Percentiles rank a stretch among this genome's conserved stretches.
Evolutionary conservation across 2,329 filamentous ascomycete genomes (phyloP).

Genomic region (Curvularia sp.): DNA sequence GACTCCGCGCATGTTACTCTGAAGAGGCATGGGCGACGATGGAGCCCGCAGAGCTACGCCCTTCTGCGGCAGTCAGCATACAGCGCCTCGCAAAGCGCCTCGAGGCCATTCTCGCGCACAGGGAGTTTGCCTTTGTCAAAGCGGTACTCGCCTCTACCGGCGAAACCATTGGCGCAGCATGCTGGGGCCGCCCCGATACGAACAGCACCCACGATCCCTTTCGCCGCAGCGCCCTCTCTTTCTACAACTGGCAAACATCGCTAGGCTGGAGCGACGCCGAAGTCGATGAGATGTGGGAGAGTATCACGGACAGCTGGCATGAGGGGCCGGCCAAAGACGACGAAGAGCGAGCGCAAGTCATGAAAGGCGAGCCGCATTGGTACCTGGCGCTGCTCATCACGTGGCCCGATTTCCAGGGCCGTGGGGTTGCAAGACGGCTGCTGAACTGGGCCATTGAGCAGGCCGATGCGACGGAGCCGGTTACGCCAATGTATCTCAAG

Average conservation of each 20-base stretch:
- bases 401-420: constrained; percentile 41
- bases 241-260: constrained; percentile 32
- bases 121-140: constrained; percentile 37
- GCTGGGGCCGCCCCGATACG: constrained; percentile 33
- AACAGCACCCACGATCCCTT: constrained; percentile 31
- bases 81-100: constrained; percentile 33
- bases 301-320: constrained; percentile 31
- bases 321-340: constrained; percentile 28
- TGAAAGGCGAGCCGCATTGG: constrained; percentile 40
- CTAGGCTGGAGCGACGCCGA: constrained; percentile 35
- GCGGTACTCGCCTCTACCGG: constrained; percentile 30
- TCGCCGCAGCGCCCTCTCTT: constrained; percentile 24
- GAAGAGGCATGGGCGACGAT: constrained; percentile 29
- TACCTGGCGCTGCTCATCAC: constrained; percentile 40
- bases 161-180: constrained; percentile 36
- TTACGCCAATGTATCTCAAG: constrained; percentile 43
- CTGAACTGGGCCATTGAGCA: constrained; percentile 41
- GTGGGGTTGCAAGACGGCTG: constrained; percentile 37
- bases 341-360: constrained; percentile 18
- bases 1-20: constrained; percentile 37
- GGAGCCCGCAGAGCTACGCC: constrained; percentile 32
- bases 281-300: constrained; percentile 35
- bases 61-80: constrained; percentile 17
- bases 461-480: constrained; percentile 35
- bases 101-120: constrained; percentile 23